phyloP scores from a whole-genome alignment of 148 eudicot species.

The Silene conica region DNA sequence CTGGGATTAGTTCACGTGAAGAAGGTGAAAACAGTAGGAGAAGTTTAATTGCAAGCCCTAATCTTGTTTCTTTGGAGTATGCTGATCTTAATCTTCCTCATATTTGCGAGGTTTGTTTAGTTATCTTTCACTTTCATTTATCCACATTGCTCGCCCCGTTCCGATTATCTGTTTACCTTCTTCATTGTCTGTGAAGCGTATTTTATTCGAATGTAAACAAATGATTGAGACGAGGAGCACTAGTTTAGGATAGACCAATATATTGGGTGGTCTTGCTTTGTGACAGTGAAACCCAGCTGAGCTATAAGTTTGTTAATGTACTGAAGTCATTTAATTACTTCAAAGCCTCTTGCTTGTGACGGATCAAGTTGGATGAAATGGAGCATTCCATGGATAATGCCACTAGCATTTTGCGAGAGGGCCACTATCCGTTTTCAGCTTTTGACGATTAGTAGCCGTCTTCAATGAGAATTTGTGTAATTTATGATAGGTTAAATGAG shows the following conservation, averaged over 20 bases:
- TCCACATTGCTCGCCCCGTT: background rate
- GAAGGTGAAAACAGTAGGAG: background rate
- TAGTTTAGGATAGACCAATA: background rate
- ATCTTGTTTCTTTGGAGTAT: conserved; percentile 53
- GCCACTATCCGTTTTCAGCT: no score
- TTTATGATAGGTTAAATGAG: background rate
- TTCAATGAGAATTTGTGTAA: no score
- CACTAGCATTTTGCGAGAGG: no score
- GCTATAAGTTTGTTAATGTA: background rate
- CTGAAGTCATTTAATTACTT: background rate
- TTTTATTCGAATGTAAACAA: background rate
- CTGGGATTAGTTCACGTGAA: conserved; percentile 4
- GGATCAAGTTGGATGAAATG: no score
- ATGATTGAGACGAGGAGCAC: background rate
- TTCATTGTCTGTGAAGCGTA: background rate
- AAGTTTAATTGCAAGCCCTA: conserved; percentile 34
- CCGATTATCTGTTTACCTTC: background rate
- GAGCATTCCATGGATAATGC: no score
- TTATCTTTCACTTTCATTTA: background rate
- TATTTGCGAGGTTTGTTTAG: conserved; percentile 19
- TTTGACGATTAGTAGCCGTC: no score
- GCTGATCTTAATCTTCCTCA: conserved; percentile 54
- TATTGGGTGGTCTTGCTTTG: no score
- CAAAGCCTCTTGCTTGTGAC: no score
- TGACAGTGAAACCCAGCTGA: no score